Evolutionary conservation across 306 rosid species (phyloP).

Genomic region (Vigna radiata): DNA sequence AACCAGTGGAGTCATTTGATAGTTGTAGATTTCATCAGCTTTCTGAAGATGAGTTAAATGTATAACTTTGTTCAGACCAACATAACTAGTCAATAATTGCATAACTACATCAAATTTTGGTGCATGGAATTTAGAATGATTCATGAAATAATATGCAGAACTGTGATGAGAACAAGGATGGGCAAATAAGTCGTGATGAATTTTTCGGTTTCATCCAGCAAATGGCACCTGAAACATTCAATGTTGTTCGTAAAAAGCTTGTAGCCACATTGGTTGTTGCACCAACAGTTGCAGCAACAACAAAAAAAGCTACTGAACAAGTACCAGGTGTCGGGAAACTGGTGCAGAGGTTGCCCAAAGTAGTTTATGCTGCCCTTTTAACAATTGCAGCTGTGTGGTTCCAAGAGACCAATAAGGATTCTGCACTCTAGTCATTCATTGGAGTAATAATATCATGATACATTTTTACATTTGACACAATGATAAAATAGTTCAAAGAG

Average conservation of each 20-base stretch:
- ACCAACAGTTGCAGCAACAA: conserved; percentile 74
- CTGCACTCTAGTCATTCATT: conserved; percentile 1
- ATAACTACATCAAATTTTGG: neutral
- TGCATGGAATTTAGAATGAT: conserved; percentile 18
- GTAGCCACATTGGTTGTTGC: conserved; percentile 74
- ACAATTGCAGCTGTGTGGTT: conserved; percentile 61
- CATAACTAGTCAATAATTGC: conserved; percentile 11
- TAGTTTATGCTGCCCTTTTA: conserved; percentile 68
- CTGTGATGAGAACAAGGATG: conserved; percentile 61
- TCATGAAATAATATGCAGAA: conserved; percentile 53
- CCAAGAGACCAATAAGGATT: conserved; percentile 49
- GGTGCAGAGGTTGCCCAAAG: conserved; percentile 74
- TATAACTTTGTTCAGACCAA: neutral
- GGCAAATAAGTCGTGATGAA: conserved; percentile 63
- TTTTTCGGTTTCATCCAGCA: conserved; percentile 58
- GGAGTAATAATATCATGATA: no score
- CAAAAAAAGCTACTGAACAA: conserved; percentile 85
- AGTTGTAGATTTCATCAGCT: neutral
- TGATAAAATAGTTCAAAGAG: no score
- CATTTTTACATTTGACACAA: no score
- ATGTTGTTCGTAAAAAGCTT: conserved; percentile 63
- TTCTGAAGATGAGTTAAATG: neutral
- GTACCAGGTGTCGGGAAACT: conserved; percentile 83
- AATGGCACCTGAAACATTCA: conserved; percentile 64
- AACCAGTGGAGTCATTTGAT: no score